A percentile compares a stretch with the other conserved stretches of the same genome.
These are phyloP conservation scores for Amyloporia xantha DNA, from an alignment of 768 basidiomycete species.

Conservation along the genomic window DNA sequence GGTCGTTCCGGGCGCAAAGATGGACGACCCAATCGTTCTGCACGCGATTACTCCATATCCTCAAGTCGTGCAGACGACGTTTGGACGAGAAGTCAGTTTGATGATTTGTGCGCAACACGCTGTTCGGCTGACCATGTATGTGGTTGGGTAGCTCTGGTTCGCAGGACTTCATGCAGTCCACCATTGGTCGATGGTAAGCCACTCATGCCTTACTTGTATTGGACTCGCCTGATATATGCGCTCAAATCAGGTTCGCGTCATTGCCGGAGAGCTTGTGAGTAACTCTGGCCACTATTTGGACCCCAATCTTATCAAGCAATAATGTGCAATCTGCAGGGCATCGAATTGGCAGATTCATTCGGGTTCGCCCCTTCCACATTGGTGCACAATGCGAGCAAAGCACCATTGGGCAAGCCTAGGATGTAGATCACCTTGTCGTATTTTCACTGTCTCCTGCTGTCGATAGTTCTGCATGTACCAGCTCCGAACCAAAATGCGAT, in stretches of 20 bases:
- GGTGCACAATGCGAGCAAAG: constrained; percentile 50
- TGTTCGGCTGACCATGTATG: constrained; percentile 8
- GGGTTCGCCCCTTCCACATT: constrained; percentile 85
- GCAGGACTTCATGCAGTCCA: constrained; percentile 81
- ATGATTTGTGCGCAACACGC: neutral
- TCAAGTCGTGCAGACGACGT: constrained; percentile 71
- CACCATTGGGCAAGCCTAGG: constrained; percentile 58
- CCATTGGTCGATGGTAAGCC: constrained; percentile 82
- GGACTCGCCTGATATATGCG: no score
- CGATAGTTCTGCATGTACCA: no score
- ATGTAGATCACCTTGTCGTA: constrained; percentile 30
- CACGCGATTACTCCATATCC: constrained; percentile 77
- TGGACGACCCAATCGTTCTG: constrained; percentile 58
- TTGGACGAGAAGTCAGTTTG: constrained; percentile 65
- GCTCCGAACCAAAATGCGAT: neutral
- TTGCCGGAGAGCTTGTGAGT: constrained; percentile 75
- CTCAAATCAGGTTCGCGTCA: constrained; percentile 59
- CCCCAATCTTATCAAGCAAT: no score
- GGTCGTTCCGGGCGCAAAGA: constrained; percentile 39
- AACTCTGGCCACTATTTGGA: no score
- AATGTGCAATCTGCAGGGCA: constrained; percentile 37
- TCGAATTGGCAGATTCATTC: constrained; percentile 67
- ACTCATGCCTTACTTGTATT: no score
- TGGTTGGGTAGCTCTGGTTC: constrained; percentile 90
- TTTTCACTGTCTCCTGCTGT: neutral